Evolutionary conservation across 139 green algal genomes (phyloP), one percentile per base, ranked within the genome.

Genomic region (Nannochloris sp.): DNA sequence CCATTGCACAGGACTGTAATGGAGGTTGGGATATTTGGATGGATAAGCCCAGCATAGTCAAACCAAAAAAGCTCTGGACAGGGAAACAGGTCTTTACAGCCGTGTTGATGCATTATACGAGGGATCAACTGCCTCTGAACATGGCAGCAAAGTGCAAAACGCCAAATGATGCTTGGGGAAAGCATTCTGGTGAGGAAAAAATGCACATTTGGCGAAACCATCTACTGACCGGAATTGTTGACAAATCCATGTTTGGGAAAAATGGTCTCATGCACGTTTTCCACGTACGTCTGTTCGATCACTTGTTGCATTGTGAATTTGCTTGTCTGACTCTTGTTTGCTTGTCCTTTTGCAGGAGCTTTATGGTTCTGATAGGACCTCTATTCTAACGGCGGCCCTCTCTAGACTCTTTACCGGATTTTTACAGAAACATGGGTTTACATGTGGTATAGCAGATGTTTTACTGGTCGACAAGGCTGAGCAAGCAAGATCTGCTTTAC

Each of bases 221-320:
- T 50, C 73, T 96, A 57, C 60, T 97, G 48, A 73, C 74, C 2
- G 93, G 93, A 62, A 75, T 76, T 61, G 36, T 98, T 48, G 94
- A 99, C 84, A 99, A 99, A 82, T 81, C 84, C 4, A 69, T 83
- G 61, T 99, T 94, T 67, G 92, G 88, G 36, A 94, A 90, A 70
- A 88, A 85, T 73, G 93, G 93, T 18, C 78, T 99, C 23, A 80
- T 98, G 49, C 92, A 98, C 75, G 76, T 85, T 56, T 78, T 97
- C 18, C 46, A 53, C 7, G 46, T 53, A 53, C 18, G 46, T 53
- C n/a, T 53, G 16, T 25, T 53, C n/a, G 2, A 25, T 53, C 46
- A 87, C 34, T 12, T 40, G 8, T 40, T 24, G 46, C 10, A 53
- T 53, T 53, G 16, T 53, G n/a, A 25, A 7, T 21, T 53, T 53